Evolutionary conservation across 139 green algal genomes (phyloP), one percentile per base, ranked within the genome.

Genomic region (Auxenochlorella pyrenoidosa): DNA sequence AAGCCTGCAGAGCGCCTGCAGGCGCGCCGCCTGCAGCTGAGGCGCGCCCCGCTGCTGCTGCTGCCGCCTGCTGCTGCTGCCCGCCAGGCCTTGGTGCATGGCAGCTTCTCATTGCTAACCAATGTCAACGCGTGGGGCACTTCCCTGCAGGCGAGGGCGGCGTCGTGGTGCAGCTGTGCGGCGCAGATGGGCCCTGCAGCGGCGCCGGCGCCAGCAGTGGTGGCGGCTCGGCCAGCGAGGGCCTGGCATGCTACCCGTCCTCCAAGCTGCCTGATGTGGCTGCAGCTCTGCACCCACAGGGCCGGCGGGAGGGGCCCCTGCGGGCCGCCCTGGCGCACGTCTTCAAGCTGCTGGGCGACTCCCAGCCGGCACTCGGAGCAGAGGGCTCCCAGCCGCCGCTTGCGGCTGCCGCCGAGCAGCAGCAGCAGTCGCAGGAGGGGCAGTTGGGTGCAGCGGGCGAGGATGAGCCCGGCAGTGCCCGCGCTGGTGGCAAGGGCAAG

Each of bases 231-330:
- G 66, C 41, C 30, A 34, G 47, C 40, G 82, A 78, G 59, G 59
- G 1, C 15, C 59, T 85, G 28, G 34, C 44, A 10, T 80, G 58
- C 24, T 79, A 84, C 43, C 18, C 86, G 0, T 12, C 24, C 22
- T n/a, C n/a, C 0, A 51, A 75, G 60, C 30, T 82, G 34, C 32
- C 75, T 4, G 63, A 44, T 13, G 28, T 92, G 24, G 80, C 79
- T 51, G 86, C 89, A 6, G 80, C 86, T 19, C 63, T 92, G 72
- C 65, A 90, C 73, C 70, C 71, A 19, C 60, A 66, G 28, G 89
- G 89, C n/a, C 44, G 54, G 76, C 30, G 43, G 34, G 88, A 91
- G 75, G 88, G 88, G 0, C 82, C 88, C 41, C 84, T 91, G 30
- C 81, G 75, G 21, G 47, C 43, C 5, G 81, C 72, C 0, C 59